A percentile compares a stretch with the other conserved stretches of the same genome.
phyloP scores from a whole-genome alignment of 2,329 filamentous ascomycete species.

The Byssothecium circinans region DNA sequence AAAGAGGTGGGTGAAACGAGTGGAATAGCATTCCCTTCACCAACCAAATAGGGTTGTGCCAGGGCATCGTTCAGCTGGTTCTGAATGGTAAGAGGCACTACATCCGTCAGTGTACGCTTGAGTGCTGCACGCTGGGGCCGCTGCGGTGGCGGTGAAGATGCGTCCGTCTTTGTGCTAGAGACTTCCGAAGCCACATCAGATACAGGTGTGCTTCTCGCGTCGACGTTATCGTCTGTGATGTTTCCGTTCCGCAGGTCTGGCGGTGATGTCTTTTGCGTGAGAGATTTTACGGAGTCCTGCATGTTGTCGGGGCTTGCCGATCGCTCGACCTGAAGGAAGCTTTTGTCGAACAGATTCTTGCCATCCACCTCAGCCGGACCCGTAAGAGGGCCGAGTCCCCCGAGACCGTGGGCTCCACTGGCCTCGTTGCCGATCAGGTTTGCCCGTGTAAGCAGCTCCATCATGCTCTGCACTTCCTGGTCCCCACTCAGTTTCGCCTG shows the following conservation, averaged over 20 bases:
- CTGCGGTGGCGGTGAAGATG: slow-evolving; percentile 22
- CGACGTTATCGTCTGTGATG: slow-evolving; percentile 14
- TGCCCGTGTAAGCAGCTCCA: slow-evolving; percentile 81
- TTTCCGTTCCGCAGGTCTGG: slow-evolving; percentile 10
- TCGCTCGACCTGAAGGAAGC: slow-evolving; percentile 64
- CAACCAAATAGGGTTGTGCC: slow-evolving; percentile 76
- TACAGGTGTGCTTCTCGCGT: slow-evolving; percentile 17
- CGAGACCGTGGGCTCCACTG: slow-evolving; percentile 53
- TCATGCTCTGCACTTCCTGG: slow-evolving; percentile 83
- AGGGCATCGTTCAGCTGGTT: slow-evolving; percentile 83
- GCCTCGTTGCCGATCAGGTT: slow-evolving; percentile 74
- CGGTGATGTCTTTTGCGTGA: slow-evolving; percentile 18
- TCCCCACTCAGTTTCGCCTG: slow-evolving; percentile 83
- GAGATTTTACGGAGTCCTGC: slow-evolving; percentile 23
- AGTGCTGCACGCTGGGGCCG: slow-evolving; percentile 61
- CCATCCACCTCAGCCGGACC: slow-evolving; percentile 74
- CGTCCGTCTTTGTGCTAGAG: slow-evolving; percentile 20
- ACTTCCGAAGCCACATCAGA: slow-evolving; percentile 28
- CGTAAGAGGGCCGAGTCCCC: slow-evolving; percentile 67
- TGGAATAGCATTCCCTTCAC: slow-evolving; percentile 49
- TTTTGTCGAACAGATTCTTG: slow-evolving; percentile 82
- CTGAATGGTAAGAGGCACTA: slow-evolving; percentile 72
- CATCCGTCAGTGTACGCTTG: slow-evolving; percentile 87
- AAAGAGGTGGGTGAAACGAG: slow-evolving; percentile 52
- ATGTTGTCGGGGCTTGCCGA: slow-evolving; percentile 50